Conservation (phyloP, 2,329 filamentous ascomycete species). For the Hymenoscyphus infarciens region DNA sequence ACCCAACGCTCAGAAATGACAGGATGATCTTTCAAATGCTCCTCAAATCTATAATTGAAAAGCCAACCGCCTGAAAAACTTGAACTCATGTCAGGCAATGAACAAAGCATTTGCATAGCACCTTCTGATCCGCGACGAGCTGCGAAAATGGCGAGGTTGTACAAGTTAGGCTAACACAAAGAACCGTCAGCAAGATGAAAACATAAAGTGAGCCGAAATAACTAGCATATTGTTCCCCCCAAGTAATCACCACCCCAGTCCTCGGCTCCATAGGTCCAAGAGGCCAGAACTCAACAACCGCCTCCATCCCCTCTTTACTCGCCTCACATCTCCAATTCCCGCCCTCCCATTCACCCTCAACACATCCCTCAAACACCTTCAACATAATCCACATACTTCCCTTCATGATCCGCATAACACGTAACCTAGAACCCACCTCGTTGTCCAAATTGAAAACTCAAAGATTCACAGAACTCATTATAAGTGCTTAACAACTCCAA, state of each 20-base stretch:
- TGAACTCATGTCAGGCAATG: not conserved
- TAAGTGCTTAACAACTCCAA: no score
- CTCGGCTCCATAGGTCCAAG: not conserved
- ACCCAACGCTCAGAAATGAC: no score
- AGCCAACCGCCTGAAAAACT: constrained; percentile 9
- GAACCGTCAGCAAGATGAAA: no score
- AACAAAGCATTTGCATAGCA: constrained; percentile 8
- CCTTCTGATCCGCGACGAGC: not conserved
- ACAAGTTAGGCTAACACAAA: no score
- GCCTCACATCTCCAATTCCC: no score
- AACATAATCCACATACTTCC: constrained; percentile 1
- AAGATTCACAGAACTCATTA: constrained; percentile 6
- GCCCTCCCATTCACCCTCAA: no score
- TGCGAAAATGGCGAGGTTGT: no score
- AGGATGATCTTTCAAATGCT: not conserved
- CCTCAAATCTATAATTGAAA: constrained; percentile 1
- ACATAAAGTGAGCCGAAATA: no score
- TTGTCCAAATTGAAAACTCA: constrained; percentile 11
- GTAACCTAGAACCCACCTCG: constrained; percentile 10
- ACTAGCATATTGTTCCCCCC: not conserved
- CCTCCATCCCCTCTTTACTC: not conserved
- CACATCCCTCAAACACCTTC: no score
- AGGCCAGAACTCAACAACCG: not conserved
- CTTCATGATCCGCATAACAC: not conserved
- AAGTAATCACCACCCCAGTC: not conserved